Percentiles rank a stretch among this genome's conserved stretches.
Evolutionary conservation across 2,329 filamentous ascomycete species (phyloP).

Genomic region (Shiraia bambusicola): DNA sequence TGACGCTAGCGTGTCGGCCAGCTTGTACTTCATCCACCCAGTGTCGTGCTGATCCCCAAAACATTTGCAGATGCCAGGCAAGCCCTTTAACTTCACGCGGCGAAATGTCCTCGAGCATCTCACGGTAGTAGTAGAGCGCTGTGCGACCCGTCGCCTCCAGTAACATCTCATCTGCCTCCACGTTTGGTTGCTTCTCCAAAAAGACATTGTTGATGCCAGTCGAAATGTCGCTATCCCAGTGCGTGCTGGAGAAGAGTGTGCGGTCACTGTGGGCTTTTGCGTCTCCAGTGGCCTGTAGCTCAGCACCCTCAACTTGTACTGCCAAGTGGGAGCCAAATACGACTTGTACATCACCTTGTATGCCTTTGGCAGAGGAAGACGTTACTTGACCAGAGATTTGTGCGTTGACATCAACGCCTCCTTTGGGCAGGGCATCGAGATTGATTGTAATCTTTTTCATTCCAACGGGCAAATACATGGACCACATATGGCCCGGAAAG

Average conservation of each 20-base stretch:
- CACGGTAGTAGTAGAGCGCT: too few species aligned
- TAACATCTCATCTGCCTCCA: too few species aligned
- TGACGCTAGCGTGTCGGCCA: background rate
- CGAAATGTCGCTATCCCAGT: background rate
- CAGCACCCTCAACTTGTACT: background rate
- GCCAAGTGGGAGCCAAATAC: background rate
- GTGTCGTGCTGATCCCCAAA: too few species aligned
- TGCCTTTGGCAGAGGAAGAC: too few species aligned
- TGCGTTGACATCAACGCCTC: background rate
- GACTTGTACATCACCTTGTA: background rate
- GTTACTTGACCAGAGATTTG: background rate
- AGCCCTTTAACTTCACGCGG: too few species aligned
- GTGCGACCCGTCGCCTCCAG: too few species aligned
- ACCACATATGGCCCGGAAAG: too few species aligned
- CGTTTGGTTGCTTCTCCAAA: too few species aligned
- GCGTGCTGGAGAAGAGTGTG: background rate
- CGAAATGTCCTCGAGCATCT: too few species aligned
- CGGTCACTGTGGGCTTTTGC: background rate
- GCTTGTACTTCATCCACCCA: too few species aligned
- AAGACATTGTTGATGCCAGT: background rate
- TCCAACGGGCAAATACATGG: slow-evolving; percentile 18
- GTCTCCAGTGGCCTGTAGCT: background rate
- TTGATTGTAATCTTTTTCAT: slow-evolving; percentile 12
- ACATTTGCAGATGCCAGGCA: too few species aligned
- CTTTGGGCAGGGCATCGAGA: background rate